These are phyloP conservation scores for Papiliotrema laurentii DNA, from an alignment of 1,284 basidiomycete genomes.

Conservation along the genomic window DNA sequence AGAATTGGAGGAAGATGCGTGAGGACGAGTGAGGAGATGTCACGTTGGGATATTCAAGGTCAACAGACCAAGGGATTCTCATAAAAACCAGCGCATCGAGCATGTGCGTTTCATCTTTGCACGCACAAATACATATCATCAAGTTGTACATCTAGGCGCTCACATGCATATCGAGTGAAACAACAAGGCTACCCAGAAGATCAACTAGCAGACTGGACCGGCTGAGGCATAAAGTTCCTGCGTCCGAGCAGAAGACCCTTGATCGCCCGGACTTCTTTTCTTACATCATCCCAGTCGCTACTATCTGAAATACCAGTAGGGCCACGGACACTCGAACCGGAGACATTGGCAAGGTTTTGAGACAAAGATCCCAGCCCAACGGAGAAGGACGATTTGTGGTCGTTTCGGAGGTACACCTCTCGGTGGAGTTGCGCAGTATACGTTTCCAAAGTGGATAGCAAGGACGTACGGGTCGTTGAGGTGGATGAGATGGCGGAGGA, in stretches of 20 bases:
- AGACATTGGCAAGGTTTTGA: not conserved
- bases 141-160: not conserved
- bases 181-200: too few species aligned
- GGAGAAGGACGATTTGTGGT: conserved; percentile 1
- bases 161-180: too few species aligned
- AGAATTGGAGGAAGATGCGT: not conserved
- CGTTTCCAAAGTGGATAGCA: conserved; percentile 39
- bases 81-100: too few species aligned
- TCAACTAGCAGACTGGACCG: not conserved
- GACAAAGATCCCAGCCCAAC: conserved; percentile 14
- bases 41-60: too few species aligned
- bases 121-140: not conserved
- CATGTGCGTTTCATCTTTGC: not conserved
- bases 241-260: conserved; percentile 47
- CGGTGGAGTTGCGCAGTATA: conserved; percentile 43
- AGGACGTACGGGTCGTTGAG: conserved; percentile 42
- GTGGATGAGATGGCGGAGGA: conserved; percentile 33
- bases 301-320: conserved; percentile 5
- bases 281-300: conserved; percentile 44
- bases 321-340: conserved; percentile 2
- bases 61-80: too few species aligned
- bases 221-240: conserved; percentile 22
- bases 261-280: conserved; percentile 45
- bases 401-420: conserved; percentile 23
- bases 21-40: too few species aligned